A percentile compares a stretch with the other conserved stretches of the same genome.
Evolutionary conservation across 176 grass and related monocot species (phyloP).

Genomic region (maize (Zea mays)): Zm-B73-REFERENCE-NAM-5.0 NC_050100.1:224858001-224858500

Average conservation of each 20-base stretch:
- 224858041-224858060: conserved; percentile 57
- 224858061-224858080: conserved; percentile 77
- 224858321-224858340: conserved; percentile 1
- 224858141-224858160: conserved; percentile 86
- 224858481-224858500: conserved; percentile 97
- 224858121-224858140: conserved; percentile 77
- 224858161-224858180: conserved; percentile 92
- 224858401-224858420: conserved; percentile 90
- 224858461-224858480: conserved; percentile 86
- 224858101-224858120: conserved; percentile 78
- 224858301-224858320: not conserved
- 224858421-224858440: conserved; percentile 68
- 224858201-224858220: conserved; percentile 34
- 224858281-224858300: not conserved
- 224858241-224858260: not conserved
- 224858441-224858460: conserved; percentile 85
- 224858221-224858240: not conserved
- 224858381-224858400: conserved; percentile 76
- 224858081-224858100: conserved; percentile 95
- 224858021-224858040: conserved; percentile 58
- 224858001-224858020: conserved; percentile 28
- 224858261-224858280: not conserved
- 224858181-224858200: conserved; percentile 83
- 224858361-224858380: conserved; percentile 94
- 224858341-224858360: conserved; percentile 65